A percentile compares a stretch with the other conserved stretches of the same genome.
Conservation (phyloP, 2,329 filamentous ascomycete species). For the Trichothecium roseum region DNA sequence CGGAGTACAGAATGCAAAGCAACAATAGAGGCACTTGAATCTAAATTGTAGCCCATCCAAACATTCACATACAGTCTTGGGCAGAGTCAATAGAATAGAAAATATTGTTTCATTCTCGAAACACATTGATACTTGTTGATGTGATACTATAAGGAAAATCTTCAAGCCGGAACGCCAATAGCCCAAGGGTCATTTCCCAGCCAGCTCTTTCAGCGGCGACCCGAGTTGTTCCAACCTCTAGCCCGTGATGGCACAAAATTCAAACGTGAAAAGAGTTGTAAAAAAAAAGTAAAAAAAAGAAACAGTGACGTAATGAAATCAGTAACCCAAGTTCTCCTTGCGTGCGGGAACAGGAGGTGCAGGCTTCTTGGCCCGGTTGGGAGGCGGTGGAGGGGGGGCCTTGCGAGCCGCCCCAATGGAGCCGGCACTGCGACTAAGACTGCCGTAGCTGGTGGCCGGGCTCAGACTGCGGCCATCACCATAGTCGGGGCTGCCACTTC, state of each 20-base stretch:
- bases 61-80: no score
- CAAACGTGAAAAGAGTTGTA: background rate
- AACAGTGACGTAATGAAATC: background rate
- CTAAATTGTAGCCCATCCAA: no score
- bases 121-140: no score
- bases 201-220: no score
- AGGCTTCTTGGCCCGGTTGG: conserved; percentile 34
- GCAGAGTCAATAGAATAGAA: no score
- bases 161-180: no score
- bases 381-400: conserved; percentile 42
- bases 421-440: conserved; percentile 31
- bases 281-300: background rate
- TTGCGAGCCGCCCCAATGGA: conserved; percentile 34
- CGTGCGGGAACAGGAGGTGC: conserved; percentile 23
- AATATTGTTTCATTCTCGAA: no score
- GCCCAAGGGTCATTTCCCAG: no score
- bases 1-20: no score
- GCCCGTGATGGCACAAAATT: background rate
- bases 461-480: conserved; percentile 37
- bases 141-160: no score
- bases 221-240: background rate
- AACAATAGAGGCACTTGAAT: no score
- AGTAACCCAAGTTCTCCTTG: conserved; percentile 14
- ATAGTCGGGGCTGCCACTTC: conserved; percentile 41
- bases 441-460: conserved; percentile 46